Evolutionary conservation across 148 eudicot genomes (phyloP), one percentile per base, ranked within the genome.

Genomic region (Fagopyrum tataricum): DNA sequence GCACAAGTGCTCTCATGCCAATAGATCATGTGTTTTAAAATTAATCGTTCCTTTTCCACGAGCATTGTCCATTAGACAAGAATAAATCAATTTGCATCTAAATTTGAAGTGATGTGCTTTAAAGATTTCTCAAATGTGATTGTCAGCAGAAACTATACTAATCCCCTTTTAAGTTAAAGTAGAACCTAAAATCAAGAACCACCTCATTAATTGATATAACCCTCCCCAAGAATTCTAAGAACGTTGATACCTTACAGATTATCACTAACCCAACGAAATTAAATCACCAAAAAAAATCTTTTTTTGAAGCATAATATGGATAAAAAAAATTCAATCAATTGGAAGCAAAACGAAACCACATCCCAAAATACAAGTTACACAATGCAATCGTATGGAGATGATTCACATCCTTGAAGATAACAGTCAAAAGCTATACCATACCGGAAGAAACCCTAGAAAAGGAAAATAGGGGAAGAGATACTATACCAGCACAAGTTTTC

Each of bases 401-500:
- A 7, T 52, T 52, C 20, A 0, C 2, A 52, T 4, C 18, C 58
- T 4, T 10, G 67, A 61, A 26, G 24, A 61, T 26, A 20, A 47
- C 7, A 48, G 26, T 13, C 4, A 31, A 0, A 37, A 37, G n/a
- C 47, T 1, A 44, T 10, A 6, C 11, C 47, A 44, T 1, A 6
- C 47, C 9, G 47, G 5, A 59, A 11, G 40, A 62, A 69, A 42
- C 49, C 72, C 49, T 69, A 69, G 51, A 69, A 21, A n/a, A 7
- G 41, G 46, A 69, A 42, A 42, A n/a, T 5, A 24, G 18, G 26
- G 23, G 53, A 31, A 31, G 37, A 31, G 44, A 21, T 1, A 0
- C 0, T n/a, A 43, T 75, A 75, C 77, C 77, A 12, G 77, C 77
- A 67, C 77, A 75, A 37, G 72, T 75, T 47, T 49, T 75, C 72